Evolutionary conservation across 2,329 filamentous ascomycete genomes (phyloP).

Genomic region (Scortechinia acanthostroma): DNA sequence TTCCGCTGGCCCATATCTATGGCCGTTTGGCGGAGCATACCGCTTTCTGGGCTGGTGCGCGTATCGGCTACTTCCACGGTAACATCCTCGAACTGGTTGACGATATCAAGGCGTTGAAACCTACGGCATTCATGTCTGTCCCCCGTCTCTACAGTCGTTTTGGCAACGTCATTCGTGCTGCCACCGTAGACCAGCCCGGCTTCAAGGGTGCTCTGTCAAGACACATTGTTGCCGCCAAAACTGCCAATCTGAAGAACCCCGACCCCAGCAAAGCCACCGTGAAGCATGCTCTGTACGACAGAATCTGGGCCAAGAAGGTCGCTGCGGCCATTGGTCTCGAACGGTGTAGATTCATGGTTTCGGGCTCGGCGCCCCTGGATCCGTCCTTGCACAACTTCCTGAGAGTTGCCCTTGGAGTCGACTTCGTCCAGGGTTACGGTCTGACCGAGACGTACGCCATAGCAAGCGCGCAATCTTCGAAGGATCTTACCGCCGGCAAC

Average conservation of each 20-base stretch:
- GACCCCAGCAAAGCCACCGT: slow-evolving; percentile 65
- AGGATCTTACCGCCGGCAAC: slow-evolving; percentile 72
- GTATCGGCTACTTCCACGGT: slow-evolving; percentile 89
- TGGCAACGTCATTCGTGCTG: slow-evolving; percentile 71
- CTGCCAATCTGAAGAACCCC: slow-evolving; percentile 68
- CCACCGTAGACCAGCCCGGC: slow-evolving; percentile 73
- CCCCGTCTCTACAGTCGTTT: slow-evolving; percentile 89
- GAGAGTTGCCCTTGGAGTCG: slow-evolving; percentile 71
- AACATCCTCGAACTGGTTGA: slow-evolving; percentile 81
- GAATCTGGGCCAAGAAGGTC: slow-evolving; percentile 87
- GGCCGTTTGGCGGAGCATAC: slow-evolving; percentile 77
- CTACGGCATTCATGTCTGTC: slow-evolving; percentile 79
- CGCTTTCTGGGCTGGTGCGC: slow-evolving; percentile 63
- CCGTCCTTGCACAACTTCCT: slow-evolving; percentile 83
- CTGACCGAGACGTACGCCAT: slow-evolving; percentile 88
- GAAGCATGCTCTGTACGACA: slow-evolving; percentile 71
- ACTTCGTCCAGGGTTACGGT: slow-evolving; percentile 82
- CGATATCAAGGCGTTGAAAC: slow-evolving; percentile 79
- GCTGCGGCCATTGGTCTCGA: slow-evolving; percentile 76
- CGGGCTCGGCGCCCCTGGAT: slow-evolving; percentile 84
- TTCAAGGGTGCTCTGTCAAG: slow-evolving; percentile 75
- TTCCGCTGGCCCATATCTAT: slow-evolving; percentile 91
- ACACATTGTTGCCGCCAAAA: slow-evolving; percentile 73
- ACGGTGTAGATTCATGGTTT: slow-evolving; percentile 66
- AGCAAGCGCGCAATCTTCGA: slow-evolving; percentile 58